Percentiles rank a stretch among this genome's conserved stretches.
Conservation (phyloP, 495 filamentous ascomycete species). For the Darksidea phi region DNA sequence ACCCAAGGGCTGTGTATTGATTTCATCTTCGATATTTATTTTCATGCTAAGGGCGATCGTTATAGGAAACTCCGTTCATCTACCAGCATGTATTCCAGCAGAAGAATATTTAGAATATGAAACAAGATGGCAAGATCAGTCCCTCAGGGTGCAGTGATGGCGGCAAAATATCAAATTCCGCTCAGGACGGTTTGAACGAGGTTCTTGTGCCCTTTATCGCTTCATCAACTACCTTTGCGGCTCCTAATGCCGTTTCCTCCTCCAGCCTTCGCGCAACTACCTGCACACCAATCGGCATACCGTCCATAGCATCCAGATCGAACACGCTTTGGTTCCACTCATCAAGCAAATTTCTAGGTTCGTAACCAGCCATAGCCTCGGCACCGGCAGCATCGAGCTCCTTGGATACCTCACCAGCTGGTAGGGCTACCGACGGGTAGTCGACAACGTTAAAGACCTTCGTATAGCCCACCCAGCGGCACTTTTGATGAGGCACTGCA, state of each 20-base stretch:
- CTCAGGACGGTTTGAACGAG: no score
- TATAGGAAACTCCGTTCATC: no score
- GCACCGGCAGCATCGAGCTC: constrained; percentile 19
- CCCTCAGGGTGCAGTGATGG: no score
- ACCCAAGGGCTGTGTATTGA: no score
- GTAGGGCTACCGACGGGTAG: constrained; percentile 36
- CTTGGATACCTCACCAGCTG: constrained; percentile 32
- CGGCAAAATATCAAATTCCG: no score
- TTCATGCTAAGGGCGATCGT: no score
- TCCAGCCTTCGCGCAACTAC: constrained; percentile 36
- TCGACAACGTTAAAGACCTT: constrained; percentile 41
- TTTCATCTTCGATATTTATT: no score
- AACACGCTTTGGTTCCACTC: constrained; percentile 40
- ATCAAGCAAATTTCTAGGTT: constrained; percentile 38
- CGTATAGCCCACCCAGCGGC: constrained; percentile 41
- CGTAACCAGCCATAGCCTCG: constrained; percentile 27
- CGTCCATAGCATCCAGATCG: constrained; percentile 34
- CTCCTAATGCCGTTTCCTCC: constrained; percentile 44
- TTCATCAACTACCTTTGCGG: constrained; percentile 46
- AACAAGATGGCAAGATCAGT: no score
- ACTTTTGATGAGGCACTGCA: constrained; percentile 38
- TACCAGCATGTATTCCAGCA: no score
- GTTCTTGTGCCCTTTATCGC: neutral
- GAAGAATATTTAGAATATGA: no score
- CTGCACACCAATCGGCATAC: constrained; percentile 36